These are phyloP conservation scores for Blastomyces emzantsi DNA, from an alignment of 2,329 filamentous ascomycete species.

Conservation along the genomic window DNA sequence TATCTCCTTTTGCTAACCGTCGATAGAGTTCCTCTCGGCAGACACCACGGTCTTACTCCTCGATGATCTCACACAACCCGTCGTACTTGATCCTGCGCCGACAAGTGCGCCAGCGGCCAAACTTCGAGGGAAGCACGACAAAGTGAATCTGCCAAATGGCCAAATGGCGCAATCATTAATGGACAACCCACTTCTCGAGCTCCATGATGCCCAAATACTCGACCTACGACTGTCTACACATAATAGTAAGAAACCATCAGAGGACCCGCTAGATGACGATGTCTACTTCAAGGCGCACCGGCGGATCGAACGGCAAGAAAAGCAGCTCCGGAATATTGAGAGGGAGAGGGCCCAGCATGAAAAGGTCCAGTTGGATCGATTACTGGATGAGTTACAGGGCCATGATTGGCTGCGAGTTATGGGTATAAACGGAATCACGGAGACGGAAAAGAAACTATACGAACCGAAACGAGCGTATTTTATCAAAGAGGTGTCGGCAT, in stretches of 20 bases:
- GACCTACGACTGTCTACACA: slow-evolving; percentile 35
- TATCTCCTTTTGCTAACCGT: slow-evolving; percentile 10
- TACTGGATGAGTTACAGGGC: slow-evolving; percentile 74
- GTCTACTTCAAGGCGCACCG: slow-evolving; percentile 51
- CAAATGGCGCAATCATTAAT: slow-evolving; percentile 19
- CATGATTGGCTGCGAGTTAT: slow-evolving; percentile 90
- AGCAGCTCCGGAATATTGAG: slow-evolving; percentile 59
- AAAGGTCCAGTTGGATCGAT: slow-evolving; percentile 55
- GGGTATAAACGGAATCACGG: slow-evolving; percentile 77
- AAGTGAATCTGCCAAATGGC: slow-evolving; percentile 17
- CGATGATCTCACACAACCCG: slow-evolving; percentile 44
- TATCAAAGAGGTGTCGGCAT: slow-evolving; percentile 67
- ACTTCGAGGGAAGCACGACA: background rate
- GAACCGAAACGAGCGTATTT: slow-evolving; percentile 80
- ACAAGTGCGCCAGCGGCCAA: background rate
- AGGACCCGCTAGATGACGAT: slow-evolving; percentile 50
- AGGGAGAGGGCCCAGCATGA: slow-evolving; percentile 58
- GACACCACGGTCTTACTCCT: slow-evolving; percentile 65
- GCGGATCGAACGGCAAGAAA: slow-evolving; percentile 56
- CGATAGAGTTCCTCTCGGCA: slow-evolving; percentile 58
- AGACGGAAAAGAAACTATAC: slow-evolving; percentile 76
- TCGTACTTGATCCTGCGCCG: background rate
- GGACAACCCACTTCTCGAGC: slow-evolving; percentile 28
- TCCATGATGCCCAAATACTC: slow-evolving; percentile 35
- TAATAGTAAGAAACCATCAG: slow-evolving; percentile 24